A percentile compares a stretch with the other conserved stretches of the same genome.
Conservation (phyloP, 371 early-diverging fungal species). For the Lichtheimia corymbifera region DNA sequence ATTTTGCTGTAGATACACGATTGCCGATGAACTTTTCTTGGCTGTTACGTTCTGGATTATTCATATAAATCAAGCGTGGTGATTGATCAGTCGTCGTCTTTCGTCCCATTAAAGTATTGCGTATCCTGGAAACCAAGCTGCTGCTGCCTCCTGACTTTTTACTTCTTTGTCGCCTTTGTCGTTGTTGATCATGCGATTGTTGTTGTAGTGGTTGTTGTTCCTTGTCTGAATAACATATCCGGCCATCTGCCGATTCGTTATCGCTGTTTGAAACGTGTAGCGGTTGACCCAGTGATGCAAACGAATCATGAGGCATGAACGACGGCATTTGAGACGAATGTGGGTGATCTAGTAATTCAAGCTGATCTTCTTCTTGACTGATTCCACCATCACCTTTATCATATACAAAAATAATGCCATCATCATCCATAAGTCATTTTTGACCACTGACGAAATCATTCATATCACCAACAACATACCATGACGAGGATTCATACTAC, state of each 20-base stretch:
- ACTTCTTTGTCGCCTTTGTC: background rate
- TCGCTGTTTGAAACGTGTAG: constrained; percentile 17
- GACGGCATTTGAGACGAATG: constrained; percentile 17
- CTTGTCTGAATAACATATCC: constrained; percentile 19
- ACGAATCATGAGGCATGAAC: constrained; percentile 23
- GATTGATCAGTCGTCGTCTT: constrained; percentile 13
- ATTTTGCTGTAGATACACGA: constrained; percentile 87
- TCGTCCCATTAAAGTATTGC: constrained; percentile 2
- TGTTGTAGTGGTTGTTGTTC: background rate
- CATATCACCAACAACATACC: constrained; percentile 3
- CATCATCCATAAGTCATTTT: constrained; percentile 9
- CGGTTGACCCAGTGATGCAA: constrained; percentile 24
- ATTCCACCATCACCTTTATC: constrained; percentile 28
- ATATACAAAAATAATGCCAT: background rate
- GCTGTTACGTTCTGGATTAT: constrained; percentile 72
- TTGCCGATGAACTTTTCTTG: constrained; percentile 79
- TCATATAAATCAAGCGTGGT: constrained; percentile 82
- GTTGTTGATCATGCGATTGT: background rate
- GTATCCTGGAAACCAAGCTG: background rate
- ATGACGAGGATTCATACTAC: constrained; percentile 13
- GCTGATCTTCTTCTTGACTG: constrained; percentile 36
- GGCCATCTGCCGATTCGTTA: constrained; percentile 42
- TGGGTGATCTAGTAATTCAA: constrained; percentile 24
- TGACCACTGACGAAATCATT: background rate
- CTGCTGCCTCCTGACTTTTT: constrained; percentile 1